Conservation (phyloP, 345 rosid species). For the Pistacia atlantica region DNA sequence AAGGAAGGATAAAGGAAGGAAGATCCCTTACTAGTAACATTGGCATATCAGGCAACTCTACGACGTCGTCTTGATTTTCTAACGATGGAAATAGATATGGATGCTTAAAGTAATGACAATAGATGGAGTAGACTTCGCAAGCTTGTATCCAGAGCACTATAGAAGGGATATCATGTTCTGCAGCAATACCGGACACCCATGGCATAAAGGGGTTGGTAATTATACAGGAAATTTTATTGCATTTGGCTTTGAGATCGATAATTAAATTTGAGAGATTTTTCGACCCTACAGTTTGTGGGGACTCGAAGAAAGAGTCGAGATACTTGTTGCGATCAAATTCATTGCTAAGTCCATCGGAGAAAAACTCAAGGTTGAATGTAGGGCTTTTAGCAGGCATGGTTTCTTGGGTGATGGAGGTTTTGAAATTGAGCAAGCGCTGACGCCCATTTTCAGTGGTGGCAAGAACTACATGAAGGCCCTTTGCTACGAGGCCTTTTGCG, state of each 20-base stretch:
- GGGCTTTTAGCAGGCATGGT: slow-evolving; percentile 8
- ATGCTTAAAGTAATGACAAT: slow-evolving; percentile 43
- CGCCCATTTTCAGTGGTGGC: slow-evolving; percentile 47
- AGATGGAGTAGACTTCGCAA: slow-evolving; percentile 40
- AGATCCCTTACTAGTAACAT: slow-evolving; percentile 42
- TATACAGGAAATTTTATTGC: slow-evolving; percentile 33
- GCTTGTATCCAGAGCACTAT: slow-evolving; percentile 65
- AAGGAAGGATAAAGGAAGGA: slow-evolving; percentile 49
- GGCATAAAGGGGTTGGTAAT: slow-evolving; percentile 46
- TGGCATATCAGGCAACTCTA: slow-evolving; percentile 47
- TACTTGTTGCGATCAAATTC: slow-evolving; percentile 39
- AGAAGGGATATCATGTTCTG: slow-evolving; percentile 42
- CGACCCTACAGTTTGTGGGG: slow-evolving; percentile 33
- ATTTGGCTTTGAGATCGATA: slow-evolving; percentile 5
- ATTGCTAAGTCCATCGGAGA: slow-evolving; percentile 48
- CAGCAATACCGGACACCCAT: slow-evolving; percentile 52
- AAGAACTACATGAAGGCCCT: slow-evolving; percentile 47
- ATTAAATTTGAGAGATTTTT: slow-evolving; percentile 41
- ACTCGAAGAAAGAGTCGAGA: slow-evolving; percentile 5
- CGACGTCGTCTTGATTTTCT: slow-evolving; percentile 23
- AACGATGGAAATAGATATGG: slow-evolving; percentile 34
- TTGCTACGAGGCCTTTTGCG: slow-evolving; percentile 41
- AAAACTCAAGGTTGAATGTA: slow-evolving; percentile 38
- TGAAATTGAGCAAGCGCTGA: slow-evolving; percentile 27
- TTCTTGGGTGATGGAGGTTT: neutral